These are phyloP conservation scores for Heimioporus retisporus DNA, from an alignment of 1,284 basidiomycete genomes.

Conservation along the genomic window DNA sequence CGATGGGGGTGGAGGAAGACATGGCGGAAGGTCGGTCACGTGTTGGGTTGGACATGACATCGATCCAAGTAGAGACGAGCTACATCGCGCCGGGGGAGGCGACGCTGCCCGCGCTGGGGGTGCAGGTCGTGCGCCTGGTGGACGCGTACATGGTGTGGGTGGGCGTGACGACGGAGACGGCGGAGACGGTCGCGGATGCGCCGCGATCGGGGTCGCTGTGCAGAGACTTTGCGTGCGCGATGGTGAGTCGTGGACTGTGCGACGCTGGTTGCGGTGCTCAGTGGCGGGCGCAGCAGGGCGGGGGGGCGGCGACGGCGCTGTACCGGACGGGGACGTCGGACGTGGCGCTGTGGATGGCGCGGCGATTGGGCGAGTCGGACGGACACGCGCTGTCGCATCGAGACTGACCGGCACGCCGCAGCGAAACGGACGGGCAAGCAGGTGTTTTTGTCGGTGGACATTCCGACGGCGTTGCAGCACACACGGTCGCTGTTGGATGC, in stretches of 20 bases:
- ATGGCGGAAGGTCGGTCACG: constrained; percentile 30
- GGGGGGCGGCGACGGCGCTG: constrained; percentile 65
- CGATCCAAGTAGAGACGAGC: constrained; percentile 53
- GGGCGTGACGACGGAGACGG: constrained; percentile 61
- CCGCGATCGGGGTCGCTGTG: constrained; percentile 66
- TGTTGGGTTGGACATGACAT: constrained; percentile 13
- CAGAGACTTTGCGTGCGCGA: constrained; percentile 87
- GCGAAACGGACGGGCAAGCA: constrained; percentile 72
- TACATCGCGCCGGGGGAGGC: constrained; percentile 58
- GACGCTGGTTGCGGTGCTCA: too few relatives aligned
- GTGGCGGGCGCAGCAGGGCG: background rate
- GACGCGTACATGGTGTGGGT: constrained; percentile 89
- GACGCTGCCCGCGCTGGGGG: constrained; percentile 66
- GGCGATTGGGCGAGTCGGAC: constrained; percentile 65
- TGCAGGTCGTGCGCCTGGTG: constrained; percentile 77
- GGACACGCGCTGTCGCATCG: too few relatives aligned
- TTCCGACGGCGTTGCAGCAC: constrained; percentile 57
- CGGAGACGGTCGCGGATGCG: constrained; percentile 61
- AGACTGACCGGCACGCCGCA: constrained; percentile 33
- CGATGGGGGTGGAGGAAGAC: constrained; percentile 7
- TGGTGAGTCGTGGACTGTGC: too few relatives aligned
- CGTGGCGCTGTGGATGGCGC: constrained; percentile 77
- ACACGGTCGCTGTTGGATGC: constrained; percentile 60
- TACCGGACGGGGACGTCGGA: constrained; percentile 75
- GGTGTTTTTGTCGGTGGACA: constrained; percentile 78